Evolutionary conservation across 805 yeast species (phyloP), one percentile per base, ranked within the genome.

Genomic region (Lipomyces chichibuensis): DNA sequence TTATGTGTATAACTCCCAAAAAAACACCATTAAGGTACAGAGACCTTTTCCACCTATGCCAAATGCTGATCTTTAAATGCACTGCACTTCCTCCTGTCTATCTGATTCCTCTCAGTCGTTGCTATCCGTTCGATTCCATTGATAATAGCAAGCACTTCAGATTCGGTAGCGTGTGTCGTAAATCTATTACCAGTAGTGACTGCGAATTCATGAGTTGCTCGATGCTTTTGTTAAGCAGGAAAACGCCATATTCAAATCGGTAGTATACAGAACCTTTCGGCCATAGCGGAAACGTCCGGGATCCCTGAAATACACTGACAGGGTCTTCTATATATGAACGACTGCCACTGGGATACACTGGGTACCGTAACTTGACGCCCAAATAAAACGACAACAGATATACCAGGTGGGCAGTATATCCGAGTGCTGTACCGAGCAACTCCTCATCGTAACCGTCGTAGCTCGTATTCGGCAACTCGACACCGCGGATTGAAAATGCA

Each of bases 171-270:
- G 74, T 72, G 46, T 64, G 71, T 39, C 74, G 59, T n/a, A 72
- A 29, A 57, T 72, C 74, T 29, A 70, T 66, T 49, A 65, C 69
- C 9, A 65, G 64, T 32, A 72, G 37, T 6, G 72, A 59, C 54
- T 75, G 73, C 4, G 78, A 69, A 57, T 71, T 74, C 74, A 80
- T 70, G 46, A 81, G 73, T 70, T 84, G 86, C 72, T 84, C 85
- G 52, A 85, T 77, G 71, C 84, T 78, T 68, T 83, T 82, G 64
- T 80, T 78, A 53, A 85, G 75, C 29, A 85, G 74, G 39, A 79
- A 78, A 23, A 84, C 74, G 0, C 83, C 88, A 73, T 83, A 85
- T 65, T 85, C 85, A 60, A 84, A 84, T 37, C 85, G 75, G 66
- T 82, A 79, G 32, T 78, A 76, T 17, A 78, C 69, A 9, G 77